phyloP scores from a whole-genome alignment of 805 yeast species.

The Yamadazyma ubonensis region DNA sequence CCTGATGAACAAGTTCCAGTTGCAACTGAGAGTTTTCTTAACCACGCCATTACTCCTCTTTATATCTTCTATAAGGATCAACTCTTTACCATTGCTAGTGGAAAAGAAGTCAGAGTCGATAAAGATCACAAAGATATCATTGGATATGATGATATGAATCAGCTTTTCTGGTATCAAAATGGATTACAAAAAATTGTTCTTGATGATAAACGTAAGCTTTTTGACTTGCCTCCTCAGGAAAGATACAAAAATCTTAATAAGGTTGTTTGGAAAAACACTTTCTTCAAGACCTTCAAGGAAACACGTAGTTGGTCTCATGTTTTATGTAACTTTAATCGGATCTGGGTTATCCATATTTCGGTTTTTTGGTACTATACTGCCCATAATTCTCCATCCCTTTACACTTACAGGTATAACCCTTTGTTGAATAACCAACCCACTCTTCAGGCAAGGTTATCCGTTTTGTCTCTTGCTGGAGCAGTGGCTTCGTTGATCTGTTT shows the following conservation, averaged over 20 bases:
- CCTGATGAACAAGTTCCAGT: conserved; percentile 25
- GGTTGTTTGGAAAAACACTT: conserved; percentile 65
- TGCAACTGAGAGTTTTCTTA: conserved; percentile 47
- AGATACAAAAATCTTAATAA: conserved; percentile 55
- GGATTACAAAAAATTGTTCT: conserved; percentile 61
- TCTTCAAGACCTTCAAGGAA: conserved; percentile 74
- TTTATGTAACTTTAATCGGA: conserved; percentile 69
- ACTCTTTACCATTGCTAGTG: conserved; percentile 45
- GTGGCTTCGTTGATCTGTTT: conserved; percentile 58
- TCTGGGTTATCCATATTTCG: conserved; percentile 75
- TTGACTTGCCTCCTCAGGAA: conserved; percentile 53
- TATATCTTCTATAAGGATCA: conserved; percentile 61
- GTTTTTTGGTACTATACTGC: conserved; percentile 77
- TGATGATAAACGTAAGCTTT: conserved; percentile 44
- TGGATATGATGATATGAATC: conserved; percentile 91
- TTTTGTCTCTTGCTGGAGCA: conserved; percentile 67
- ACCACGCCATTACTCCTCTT: conserved; percentile 72
- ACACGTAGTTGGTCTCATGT: conserved; percentile 76
- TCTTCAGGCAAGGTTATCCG: conserved; percentile 50
- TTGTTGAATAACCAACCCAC: conserved; percentile 60
- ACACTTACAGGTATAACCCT: conserved; percentile 55
- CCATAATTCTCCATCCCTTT: conserved; percentile 65
- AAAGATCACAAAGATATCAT: conserved; percentile 67
- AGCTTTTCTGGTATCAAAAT: conserved; percentile 77
- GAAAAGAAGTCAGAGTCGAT: conserved; percentile 46